Base-by-base conservation (phyloP, 768 basidiomycete species). In the Nidularia sp. region DNA sequence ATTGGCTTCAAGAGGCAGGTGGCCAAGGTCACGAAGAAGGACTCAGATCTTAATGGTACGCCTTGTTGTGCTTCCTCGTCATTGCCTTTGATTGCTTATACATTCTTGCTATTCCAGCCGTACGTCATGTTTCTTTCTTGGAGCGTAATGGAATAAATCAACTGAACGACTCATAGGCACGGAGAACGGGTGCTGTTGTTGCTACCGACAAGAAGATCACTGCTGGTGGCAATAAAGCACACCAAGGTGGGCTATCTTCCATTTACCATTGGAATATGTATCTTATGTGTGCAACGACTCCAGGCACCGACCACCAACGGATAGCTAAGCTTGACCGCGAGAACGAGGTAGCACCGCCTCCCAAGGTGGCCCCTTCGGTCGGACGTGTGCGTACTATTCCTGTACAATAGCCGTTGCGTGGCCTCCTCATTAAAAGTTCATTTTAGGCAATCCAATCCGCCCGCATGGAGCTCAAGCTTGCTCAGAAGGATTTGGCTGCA, bases 291-390 rank as follows among this genome's bases (percentile, higher is more conserved):
- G 15, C 41, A 31, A 34, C 49, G 47, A 51, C 51, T 44, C 10
- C 46, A 94, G 92, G 90, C 34, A 90, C 91, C 57, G 94, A 98
- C 71, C 93, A 96, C 72, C 91, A 93, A 65, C 84, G 83, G 51
- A 94, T 95, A 65, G 93, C 90, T 25, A 95, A 95, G 64, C 85
- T 98, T 42, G 94, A 95, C 69, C 84, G 91, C 43, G 93, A 97
- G 60, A 95, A 98, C 67, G 94, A 96, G 63, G 93, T 96, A 22
- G 92, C 93, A 6, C 93, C 94, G 5, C 95, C 95, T 45, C 59
- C 88, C 49, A 96, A 93, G 71, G 73, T 98, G 57, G 66, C 77
- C 1, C 76, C 84, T 6, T 76, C 75, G 22, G 90, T 90, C 55
- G 89, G 90, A 57, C 85, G 84, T 68, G 90, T 88, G 63, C 42